phyloP scores from a whole-genome alignment of 495 filamentous ascomycete genomes.

The Tuber umbilicatum region DNA sequence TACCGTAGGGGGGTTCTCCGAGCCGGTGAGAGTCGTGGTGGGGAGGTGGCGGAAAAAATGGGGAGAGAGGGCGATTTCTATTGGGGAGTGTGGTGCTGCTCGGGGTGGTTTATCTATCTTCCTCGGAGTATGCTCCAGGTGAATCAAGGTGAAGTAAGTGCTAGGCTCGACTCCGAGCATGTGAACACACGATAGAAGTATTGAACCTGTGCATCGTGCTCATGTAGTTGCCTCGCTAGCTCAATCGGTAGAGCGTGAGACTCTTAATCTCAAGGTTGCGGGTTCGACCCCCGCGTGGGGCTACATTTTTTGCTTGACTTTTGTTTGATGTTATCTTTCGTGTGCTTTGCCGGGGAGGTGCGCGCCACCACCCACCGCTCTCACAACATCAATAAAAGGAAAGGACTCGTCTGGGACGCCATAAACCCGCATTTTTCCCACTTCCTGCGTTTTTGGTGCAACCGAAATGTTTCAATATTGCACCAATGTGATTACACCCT shows the following conservation, averaged over 20 bases:
- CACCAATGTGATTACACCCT: no score
- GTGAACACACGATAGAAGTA: not conserved
- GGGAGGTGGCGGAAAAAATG: not conserved
- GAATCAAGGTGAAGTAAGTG: not conserved
- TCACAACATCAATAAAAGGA: no score
- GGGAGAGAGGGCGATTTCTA: not conserved
- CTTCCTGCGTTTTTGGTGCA: no score
- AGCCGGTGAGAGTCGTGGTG: not conserved
- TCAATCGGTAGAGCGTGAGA: slow-evolving; percentile 57
- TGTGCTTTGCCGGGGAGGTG: no score
- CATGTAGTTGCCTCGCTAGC: slow-evolving; percentile 43
- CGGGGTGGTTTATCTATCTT: not conserved
- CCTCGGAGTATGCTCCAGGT: accelerated
- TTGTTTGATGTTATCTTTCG: no score
- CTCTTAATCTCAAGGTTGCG: slow-evolving; percentile 56
- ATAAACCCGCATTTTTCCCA: no score
- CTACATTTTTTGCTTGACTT: slow-evolving; percentile 27
- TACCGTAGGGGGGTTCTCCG: not conserved
- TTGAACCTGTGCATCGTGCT: no score
- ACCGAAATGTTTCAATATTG: no score
- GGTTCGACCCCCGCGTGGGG: slow-evolving; percentile 56
- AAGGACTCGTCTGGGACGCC: no score
- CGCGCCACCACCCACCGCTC: no score
- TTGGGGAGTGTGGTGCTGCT: not conserved
- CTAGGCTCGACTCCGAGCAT: not conserved